Evolutionary conservation across 2,329 filamentous ascomycete genomes (phyloP).

Genomic region (Fusarium citri): DNA sequence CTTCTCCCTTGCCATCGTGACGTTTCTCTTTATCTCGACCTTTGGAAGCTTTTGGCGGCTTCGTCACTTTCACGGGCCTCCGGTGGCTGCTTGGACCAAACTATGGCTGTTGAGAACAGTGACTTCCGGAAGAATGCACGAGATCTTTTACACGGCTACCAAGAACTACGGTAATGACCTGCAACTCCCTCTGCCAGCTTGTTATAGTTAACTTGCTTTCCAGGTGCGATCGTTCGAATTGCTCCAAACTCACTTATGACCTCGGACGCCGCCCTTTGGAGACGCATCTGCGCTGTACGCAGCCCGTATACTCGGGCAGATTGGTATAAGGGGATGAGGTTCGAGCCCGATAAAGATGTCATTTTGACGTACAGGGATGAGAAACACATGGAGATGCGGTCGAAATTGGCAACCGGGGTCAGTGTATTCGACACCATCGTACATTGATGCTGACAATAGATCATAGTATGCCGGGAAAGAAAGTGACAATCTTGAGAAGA

Average conservation of each 20-base stretch:
- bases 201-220: neutral
- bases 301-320: neutral
- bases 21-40: too few relatives aligned
- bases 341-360: neutral
- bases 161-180: too few relatives aligned
- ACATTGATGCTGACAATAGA: too few relatives aligned
- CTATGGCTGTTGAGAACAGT: too few relatives aligned
- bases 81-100: too few relatives aligned
- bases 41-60: too few relatives aligned
- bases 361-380: rapidly evolving
- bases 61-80: too few relatives aligned
- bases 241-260: neutral
- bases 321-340: neutral
- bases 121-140: too few relatives aligned
- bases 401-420: neutral
- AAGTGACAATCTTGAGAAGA: rapidly evolving
- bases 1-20: too few relatives aligned
- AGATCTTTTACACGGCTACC: too few relatives aligned
- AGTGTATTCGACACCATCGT: too few relatives aligned
- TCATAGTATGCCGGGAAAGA: neutral
- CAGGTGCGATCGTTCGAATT: neutral
- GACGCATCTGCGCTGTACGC: neutral
- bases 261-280: neutral
- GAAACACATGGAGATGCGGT: neutral
- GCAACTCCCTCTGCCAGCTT: too few relatives aligned